A percentile compares a stretch with the other conserved stretches of the same genome.
These are phyloP conservation scores for Lecanoromycetidae sp. DNA, from an alignment of 2,329 filamentous ascomycete species.

Conservation along the genomic window DNA sequence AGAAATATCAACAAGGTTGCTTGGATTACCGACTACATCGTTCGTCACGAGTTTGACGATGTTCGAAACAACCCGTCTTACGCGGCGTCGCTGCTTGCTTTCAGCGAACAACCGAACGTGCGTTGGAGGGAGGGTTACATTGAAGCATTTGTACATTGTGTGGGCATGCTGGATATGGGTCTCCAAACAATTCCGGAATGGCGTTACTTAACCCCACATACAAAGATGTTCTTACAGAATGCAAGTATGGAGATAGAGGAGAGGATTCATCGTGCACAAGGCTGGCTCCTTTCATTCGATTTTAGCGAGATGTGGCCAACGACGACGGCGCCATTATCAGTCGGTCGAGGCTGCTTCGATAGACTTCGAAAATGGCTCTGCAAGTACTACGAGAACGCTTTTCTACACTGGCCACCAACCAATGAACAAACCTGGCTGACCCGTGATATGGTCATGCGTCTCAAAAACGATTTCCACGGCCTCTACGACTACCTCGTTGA, in stretches of 20 bases:
- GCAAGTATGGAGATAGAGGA: slow-evolving; percentile 51
- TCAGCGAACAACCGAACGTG: slow-evolving; percentile 51
- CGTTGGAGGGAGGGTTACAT: slow-evolving; percentile 56
- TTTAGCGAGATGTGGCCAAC: slow-evolving; percentile 50
- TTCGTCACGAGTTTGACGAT: slow-evolving; percentile 50
- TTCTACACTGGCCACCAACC: slow-evolving; percentile 51
- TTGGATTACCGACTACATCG: slow-evolving; percentile 50
- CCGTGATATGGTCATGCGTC: slow-evolving; percentile 41
- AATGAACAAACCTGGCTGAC: slow-evolving; percentile 45
- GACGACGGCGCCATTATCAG: slow-evolving; percentile 25
- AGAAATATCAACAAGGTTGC: slow-evolving; percentile 44
- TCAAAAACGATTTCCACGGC: slow-evolving; percentile 56
- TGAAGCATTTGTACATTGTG: slow-evolving; percentile 55
- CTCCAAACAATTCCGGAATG: slow-evolving; percentile 47
- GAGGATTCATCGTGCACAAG: slow-evolving; percentile 50
- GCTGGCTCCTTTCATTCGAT: slow-evolving; percentile 47
- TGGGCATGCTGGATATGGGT: slow-evolving; percentile 45
- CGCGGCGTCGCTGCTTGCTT: slow-evolving; percentile 51
- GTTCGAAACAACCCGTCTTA: slow-evolving; percentile 47
- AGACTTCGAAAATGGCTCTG: slow-evolving; percentile 50
- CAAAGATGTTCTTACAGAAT: slow-evolving; percentile 50
- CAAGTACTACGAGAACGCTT: slow-evolving; percentile 43
- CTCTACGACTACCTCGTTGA: slow-evolving; percentile 62
- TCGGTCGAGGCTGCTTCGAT: slow-evolving; percentile 45
- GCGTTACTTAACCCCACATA: slow-evolving; percentile 47